Evolutionary conservation across 2,329 filamentous ascomycete genomes (phyloP).

Genomic region (Alternaria consortialis): DNA sequence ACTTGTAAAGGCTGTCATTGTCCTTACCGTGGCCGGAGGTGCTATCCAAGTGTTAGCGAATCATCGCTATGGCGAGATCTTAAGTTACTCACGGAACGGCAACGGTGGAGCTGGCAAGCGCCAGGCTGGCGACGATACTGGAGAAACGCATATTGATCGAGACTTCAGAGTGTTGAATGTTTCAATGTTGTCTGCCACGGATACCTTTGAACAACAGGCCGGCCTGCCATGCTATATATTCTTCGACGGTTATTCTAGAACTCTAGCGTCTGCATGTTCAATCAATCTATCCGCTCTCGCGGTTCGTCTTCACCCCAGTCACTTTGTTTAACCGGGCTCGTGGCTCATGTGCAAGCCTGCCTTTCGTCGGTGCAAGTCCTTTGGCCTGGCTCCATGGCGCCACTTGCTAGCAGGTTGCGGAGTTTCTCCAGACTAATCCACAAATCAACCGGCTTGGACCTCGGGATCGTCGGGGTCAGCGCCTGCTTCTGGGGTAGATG

Average conservation of each 20-base stretch:
- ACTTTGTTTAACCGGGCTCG: constrained; percentile 29
- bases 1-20: constrained; percentile 36
- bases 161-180: not conserved
- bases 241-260: constrained; percentile 30
- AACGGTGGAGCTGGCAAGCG: constrained; percentile 31
- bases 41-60: constrained; percentile 1
- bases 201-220: not conserved
- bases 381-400: constrained; percentile 9
- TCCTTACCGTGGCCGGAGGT: constrained; percentile 14
- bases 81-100: constrained; percentile 25
- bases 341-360: constrained; percentile 18
- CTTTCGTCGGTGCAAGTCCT: constrained; percentile 8
- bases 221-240: constrained; percentile 22
- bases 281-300: constrained; percentile 22
- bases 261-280: constrained; percentile 19
- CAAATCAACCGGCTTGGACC: constrained; percentile 38
- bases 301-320: constrained; percentile 13
- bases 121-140: constrained; percentile 34
- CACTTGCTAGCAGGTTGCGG: constrained; percentile 13
- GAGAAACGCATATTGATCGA: constrained; percentile 38
- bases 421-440: constrained; percentile 25
- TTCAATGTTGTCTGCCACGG: constrained; percentile 17
- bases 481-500: constrained; percentile 19
- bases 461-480: constrained; percentile 19
- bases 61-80: not conserved